Conservation (phyloP, 2,329 filamentous ascomycete genomes). For the Blastomyces gilchristii region DNA sequence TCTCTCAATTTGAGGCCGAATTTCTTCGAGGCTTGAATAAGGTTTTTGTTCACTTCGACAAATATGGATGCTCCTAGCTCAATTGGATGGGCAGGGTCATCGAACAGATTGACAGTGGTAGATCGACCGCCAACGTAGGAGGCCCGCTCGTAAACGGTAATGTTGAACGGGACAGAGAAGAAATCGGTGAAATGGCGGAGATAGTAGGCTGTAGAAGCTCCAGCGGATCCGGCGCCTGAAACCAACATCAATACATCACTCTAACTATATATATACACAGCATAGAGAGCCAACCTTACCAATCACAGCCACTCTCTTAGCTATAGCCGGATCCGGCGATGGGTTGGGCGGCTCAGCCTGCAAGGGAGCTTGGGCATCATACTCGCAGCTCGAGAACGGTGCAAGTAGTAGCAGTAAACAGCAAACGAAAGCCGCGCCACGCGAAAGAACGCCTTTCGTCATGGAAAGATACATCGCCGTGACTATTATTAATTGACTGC, state of each 20-base stretch:
- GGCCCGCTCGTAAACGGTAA: slow-evolving; percentile 79
- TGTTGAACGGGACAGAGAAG: slow-evolving; percentile 54
- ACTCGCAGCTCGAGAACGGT: background rate
- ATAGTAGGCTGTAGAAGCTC: slow-evolving; percentile 77
- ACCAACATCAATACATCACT: background rate
- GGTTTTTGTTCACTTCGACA: slow-evolving; percentile 70
- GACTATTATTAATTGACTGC: background rate
- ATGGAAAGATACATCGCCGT: background rate
- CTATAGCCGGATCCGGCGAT: background rate
- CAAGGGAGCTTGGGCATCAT: slow-evolving; percentile 4
- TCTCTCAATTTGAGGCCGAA: slow-evolving; percentile 58
- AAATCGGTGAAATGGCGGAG: slow-evolving; percentile 59
- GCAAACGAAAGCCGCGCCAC: background rate
- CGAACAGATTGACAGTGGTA: slow-evolving; percentile 70
- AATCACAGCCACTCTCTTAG: slow-evolving; percentile 5
- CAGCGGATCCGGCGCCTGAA: slow-evolving; percentile 76
- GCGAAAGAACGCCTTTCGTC: background rate
- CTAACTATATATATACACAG: background rate
- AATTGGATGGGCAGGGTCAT: slow-evolving; percentile 55
- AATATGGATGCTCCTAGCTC: slow-evolving; percentile 93
- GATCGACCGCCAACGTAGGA: slow-evolving; percentile 72
- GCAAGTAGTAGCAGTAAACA: background rate
- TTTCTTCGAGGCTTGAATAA: slow-evolving; percentile 59
- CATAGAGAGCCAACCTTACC: background rate
- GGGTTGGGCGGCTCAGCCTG: background rate